Evolutionary conservation across 345 rosid species (phyloP), one percentile per base, ranked within the genome.

Genomic region (Limnanthes douglasii): DNA sequence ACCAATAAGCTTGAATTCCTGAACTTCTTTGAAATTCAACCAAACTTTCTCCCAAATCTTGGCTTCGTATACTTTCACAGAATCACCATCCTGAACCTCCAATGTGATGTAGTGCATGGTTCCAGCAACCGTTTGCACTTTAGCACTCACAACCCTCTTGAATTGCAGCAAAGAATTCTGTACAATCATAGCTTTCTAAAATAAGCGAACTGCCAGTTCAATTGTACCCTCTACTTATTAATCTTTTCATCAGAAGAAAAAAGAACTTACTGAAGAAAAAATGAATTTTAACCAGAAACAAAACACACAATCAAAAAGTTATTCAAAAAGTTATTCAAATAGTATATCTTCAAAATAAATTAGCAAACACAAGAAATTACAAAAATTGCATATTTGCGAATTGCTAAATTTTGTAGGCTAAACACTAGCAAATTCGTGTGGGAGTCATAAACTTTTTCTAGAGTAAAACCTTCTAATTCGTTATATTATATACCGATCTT

Each of bases 41-140:
- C 97, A 88, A 11, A 75, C 74, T 61, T 88, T 83, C 64, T 53
- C 93, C 95, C 90, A 70, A 26, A 88, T 67, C 65, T 88, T 79
- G 38, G 93, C 97, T 64, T 83, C 83, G 39, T 71, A 88, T 24
- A 66, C 34, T 53, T 88, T 73, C 25, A 51, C 59, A 42, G 58
- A 40, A 18, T 57, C 78, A 2, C 95, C 90, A 15, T 88, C 86
- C 1, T 39, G 52, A 5, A 61, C 97, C 69, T 79, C 95, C 34
- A 88, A 6, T 0, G 90, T 88, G 28, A 88, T 49, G 51, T 76
- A 61, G 43, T 79, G 65, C 22, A 76, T 21, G 5, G 70, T 75
- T 14, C 97, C 97, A 1, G 90, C 36, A 37, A 88, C 97, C 51
- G 72, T 86, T 56, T 83, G 95, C 53, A 72, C 64, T 56, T 83